Conservation (phyloP, 169 alveolate species). For the Plasmodium inui region DNA sequence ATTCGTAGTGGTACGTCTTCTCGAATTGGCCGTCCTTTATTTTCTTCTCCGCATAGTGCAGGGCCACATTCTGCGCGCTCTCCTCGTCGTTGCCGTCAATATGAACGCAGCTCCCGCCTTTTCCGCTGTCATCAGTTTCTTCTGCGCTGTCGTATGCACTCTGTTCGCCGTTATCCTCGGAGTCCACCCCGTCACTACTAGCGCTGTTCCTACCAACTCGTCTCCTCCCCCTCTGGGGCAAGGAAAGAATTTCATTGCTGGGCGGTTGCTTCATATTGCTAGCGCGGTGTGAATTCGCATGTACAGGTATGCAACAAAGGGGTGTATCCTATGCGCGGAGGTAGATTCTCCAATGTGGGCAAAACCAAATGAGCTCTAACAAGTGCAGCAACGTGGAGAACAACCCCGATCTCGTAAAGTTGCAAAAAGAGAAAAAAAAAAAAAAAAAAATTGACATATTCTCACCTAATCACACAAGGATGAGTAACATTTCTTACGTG, state of each 20-base stretch:
- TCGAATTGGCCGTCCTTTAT: neutral
- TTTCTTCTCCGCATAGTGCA: neutral
- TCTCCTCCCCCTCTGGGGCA: constrained; percentile 68
- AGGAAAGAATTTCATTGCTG: constrained; percentile 28
- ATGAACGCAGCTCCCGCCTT: neutral
- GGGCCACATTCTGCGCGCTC: neutral
- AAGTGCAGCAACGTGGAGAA: neutral
- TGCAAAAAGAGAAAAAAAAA: neutral
- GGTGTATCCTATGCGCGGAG: neutral
- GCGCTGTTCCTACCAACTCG: neutral
- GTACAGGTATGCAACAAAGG: neutral
- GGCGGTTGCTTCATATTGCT: constrained; percentile 9
- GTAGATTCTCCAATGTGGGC: neutral
- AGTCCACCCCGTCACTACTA: constrained; percentile 23
- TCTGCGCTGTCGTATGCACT: neutral
- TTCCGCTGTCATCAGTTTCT: neutral
- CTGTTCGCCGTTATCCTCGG: neutral
- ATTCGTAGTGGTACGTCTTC: constrained; percentile 70
- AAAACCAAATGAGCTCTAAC: neutral
- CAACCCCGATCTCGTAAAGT: neutral
- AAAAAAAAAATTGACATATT: neutral
- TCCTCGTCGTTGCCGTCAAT: neutral
- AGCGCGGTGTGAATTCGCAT: neutral
- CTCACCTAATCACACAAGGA: neutral
- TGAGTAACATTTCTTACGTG: neutral